Conservation (phyloP, 2,329 filamentous ascomycete species). For the Sporothrix schenckii region DNA sequence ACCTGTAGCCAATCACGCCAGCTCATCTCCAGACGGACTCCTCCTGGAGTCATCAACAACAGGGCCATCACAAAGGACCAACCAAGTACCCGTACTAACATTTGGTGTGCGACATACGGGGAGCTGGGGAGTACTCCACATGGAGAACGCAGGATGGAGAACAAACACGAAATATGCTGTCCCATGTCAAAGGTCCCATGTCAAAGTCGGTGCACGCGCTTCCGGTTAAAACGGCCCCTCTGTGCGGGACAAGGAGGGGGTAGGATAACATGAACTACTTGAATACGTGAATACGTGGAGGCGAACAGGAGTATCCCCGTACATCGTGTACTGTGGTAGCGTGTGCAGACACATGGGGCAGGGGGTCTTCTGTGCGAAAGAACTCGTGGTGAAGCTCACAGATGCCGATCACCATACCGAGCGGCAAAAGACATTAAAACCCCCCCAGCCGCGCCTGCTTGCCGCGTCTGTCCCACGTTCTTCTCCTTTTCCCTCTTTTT, state of each 20-base stretch:
- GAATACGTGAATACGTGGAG: too few species aligned
- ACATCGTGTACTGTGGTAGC: too few species aligned
- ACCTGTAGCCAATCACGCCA: slow-evolving; percentile 4
- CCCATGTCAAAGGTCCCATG: too few species aligned
- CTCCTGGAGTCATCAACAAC: background rate
- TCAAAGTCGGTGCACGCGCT: background rate
- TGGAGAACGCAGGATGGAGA: too few species aligned
- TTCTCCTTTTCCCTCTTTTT: background rate
- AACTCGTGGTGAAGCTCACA: background rate
- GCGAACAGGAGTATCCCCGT: too few species aligned
- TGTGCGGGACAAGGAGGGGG: background rate
- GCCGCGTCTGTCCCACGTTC: slow-evolving; percentile 12
- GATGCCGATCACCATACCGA: slow-evolving; percentile 3
- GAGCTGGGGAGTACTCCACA: too few species aligned
- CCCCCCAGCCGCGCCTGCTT: slow-evolving; percentile 27
- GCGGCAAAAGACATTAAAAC: slow-evolving; percentile 20
- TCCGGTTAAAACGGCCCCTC: slow-evolving; percentile 9
- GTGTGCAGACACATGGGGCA: too few species aligned
- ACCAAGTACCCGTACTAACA: too few species aligned
- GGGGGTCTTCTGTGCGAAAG: background rate
- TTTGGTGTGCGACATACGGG: too few species aligned
- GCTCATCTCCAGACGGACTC: background rate
- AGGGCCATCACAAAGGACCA: background rate
- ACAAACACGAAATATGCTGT: too few species aligned
- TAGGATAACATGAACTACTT: too few species aligned